Base-by-base conservation (phyloP, 495 filamentous ascomycete species). In the Talaromyces ruber region DNA sequence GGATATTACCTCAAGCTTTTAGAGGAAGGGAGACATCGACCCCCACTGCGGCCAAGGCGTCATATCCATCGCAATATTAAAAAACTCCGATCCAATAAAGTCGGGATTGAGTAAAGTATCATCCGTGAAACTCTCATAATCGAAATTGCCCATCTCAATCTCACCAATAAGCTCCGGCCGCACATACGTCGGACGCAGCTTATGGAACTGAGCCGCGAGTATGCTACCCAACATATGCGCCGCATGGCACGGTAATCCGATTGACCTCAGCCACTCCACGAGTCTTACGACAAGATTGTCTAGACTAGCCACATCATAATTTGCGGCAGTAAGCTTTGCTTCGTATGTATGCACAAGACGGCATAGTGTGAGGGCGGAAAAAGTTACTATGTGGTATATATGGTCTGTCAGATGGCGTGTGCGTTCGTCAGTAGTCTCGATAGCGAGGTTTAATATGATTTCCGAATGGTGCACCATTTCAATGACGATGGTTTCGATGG, bases 311-410 rank as follows among this genome's bases (percentile, higher is more conserved):
- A 75, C 62, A 21, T 75, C 63, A 28, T 75, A 64, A 34, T 60
- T 52, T 8, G 64, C 63, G 9, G 62, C 18, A 1, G 59, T 60
- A 0, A 78, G 59, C 22, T 79, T 70, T 5, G 64, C 58, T 58
- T 77, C 76, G 56, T 77, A 76, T 47, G 14, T 70, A 52, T 68
- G 70, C 2, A 77, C 56, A 5, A 80, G 58, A 29, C 76, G 70
- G 28, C 75, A 79, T 2, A 79, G 68, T 4, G 72, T 69, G 21
- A 80, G 72, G 6, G 76, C 75, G 2, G 76, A 74, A 39, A 79
- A 80, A 8, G 76, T 77, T 32, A 79, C 75, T 69, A 79, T 78
- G 64, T 80, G 76, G 62, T 80, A 80, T n/a, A 79, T 76, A 18
- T 79, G 77, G 59, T 80, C 76, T 34, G 67, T 79, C 14, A 80